These are phyloP conservation scores for Neonectria magnoliae DNA, from an alignment of 2,329 filamentous ascomycete genomes.

Conservation along the genomic window DNA sequence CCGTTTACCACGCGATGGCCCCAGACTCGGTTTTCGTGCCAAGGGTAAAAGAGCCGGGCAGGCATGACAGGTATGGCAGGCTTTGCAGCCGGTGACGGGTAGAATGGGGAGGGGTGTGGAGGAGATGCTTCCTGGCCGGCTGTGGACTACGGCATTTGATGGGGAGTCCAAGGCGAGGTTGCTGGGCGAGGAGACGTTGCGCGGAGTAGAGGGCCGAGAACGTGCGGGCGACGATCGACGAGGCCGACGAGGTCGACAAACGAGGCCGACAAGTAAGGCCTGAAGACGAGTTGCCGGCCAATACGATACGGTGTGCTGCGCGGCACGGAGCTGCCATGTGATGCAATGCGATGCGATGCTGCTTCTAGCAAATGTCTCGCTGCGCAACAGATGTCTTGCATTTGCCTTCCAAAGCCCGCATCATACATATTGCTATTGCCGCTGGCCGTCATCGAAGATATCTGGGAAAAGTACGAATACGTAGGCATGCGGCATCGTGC, in stretches of 20 bases:
- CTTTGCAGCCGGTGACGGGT: constrained; percentile 13
- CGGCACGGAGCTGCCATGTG: neutral
- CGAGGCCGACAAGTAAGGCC: neutral
- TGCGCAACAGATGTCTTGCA: neutral
- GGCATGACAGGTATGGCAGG: constrained; percentile 12
- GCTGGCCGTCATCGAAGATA: neutral
- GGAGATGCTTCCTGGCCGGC: constrained; percentile 12
- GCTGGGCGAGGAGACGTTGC: constrained; percentile 10
- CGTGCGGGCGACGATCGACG: neutral
- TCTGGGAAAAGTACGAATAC: constrained; percentile 18
- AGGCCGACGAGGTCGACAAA: neutral
- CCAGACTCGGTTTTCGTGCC: constrained; percentile 21
- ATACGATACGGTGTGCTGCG: neutral
- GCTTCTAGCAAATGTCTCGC: neutral
- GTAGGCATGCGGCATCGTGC: constrained; percentile 16
- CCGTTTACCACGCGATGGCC: constrained; percentile 22
- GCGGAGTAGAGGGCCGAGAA: constrained; percentile 2
- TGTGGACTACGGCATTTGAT: neutral
- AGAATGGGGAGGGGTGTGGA: constrained; percentile 9
- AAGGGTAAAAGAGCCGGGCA: constrained; percentile 1
- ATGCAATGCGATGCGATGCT: neutral
- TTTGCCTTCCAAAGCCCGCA: neutral
- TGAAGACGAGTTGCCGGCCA: neutral
- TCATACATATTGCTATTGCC: neutral
- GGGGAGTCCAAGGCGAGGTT: constrained; percentile 6